Percentiles rank a stretch among this genome's conserved stretches.
Conservation (phyloP, 2,329 filamentous ascomycete genomes). For the Ophiostoma sp. region DNA sequence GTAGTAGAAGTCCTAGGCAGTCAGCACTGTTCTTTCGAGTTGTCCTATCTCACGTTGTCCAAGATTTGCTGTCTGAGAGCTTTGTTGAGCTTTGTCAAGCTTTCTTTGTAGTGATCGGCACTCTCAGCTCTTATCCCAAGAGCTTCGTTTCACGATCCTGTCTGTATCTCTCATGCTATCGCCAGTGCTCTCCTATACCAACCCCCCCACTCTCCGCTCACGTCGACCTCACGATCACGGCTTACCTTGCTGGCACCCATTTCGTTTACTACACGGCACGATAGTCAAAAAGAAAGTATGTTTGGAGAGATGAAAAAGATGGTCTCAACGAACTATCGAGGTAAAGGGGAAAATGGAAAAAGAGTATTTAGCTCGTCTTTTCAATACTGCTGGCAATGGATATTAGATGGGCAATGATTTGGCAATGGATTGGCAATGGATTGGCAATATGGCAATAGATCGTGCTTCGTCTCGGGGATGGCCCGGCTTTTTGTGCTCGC, state of each 20-base stretch:
- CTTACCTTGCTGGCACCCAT: constrained; percentile 11
- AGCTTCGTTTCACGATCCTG: background rate
- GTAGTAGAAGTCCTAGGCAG: constrained; percentile 48
- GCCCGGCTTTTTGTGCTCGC: constrained; percentile 6
- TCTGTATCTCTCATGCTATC: background rate
- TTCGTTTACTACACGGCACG: background rate
- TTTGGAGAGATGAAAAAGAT: background rate
- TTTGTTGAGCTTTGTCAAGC: background rate
- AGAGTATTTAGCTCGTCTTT: background rate
- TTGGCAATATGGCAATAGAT: background rate
- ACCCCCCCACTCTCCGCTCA: background rate
- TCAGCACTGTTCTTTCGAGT: background rate
- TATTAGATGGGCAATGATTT: background rate
- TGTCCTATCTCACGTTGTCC: background rate
- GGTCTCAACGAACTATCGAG: background rate
- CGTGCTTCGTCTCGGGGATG: constrained; percentile 3
- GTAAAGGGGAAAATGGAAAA: background rate
- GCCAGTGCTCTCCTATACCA: background rate
- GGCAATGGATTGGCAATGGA: background rate
- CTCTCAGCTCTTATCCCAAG: background rate
- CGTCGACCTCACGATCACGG: background rate
- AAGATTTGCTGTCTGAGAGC: background rate
- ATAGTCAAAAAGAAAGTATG: background rate
- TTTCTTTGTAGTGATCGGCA: background rate
- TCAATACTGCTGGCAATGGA: background rate